phyloP scores from a whole-genome alignment of 257 asterid genomes.

The Cordia subcordata region DNA sequence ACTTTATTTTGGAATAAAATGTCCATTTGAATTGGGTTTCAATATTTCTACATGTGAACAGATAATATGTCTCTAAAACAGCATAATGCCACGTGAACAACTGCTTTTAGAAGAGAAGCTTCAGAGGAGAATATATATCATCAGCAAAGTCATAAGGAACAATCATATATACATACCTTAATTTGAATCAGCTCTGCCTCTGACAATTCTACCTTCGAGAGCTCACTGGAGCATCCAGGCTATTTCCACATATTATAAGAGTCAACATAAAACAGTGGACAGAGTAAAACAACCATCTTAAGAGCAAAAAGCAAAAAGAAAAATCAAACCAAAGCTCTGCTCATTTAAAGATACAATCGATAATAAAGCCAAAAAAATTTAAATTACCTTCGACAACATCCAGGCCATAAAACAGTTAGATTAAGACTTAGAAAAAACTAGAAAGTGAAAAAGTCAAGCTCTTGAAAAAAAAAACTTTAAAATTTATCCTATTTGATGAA shows the following conservation, averaged over 20 bases:
- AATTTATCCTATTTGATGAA: no score
- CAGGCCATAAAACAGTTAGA: background rate
- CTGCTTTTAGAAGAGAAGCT: no score
- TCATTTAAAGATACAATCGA: no score
- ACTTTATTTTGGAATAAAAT: no score
- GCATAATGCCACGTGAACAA: no score
- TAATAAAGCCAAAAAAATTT: no score
- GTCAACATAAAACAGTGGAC: no score
- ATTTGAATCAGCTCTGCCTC: conserved; percentile 82
- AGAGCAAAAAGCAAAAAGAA: conserved; percentile 2
- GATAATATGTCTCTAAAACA: no score
- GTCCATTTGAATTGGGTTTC: no score
- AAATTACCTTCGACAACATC: background rate
- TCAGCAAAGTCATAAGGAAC: background rate
- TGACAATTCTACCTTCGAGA: conserved; percentile 49
- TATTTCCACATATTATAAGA: conserved; percentile 4
- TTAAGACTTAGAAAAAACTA: background rate
- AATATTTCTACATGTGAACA: no score
- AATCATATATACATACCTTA: conserved; percentile 41
- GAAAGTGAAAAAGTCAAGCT: conserved; percentile 3
- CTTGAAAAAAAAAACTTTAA: conserved; percentile 1
- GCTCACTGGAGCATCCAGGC: conserved; percentile 98
- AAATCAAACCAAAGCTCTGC: background rate
- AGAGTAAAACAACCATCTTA: background rate
- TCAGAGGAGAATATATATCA: no score